phyloP scores from a whole-genome alignment of 495 filamentous ascomycete genomes.

The Wilcoxina mikolae region DNA sequence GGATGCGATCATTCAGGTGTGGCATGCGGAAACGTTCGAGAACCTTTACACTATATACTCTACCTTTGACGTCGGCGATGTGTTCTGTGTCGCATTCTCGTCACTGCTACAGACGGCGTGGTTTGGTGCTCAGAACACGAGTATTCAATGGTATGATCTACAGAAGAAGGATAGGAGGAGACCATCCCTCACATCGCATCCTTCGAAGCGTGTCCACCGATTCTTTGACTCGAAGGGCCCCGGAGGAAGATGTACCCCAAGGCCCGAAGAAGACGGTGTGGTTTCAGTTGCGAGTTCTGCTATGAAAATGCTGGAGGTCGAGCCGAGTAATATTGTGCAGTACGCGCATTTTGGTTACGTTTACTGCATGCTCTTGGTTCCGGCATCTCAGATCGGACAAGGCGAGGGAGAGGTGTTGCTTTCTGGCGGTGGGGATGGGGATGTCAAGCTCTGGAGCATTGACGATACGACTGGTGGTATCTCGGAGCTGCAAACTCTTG shows the following conservation, averaged over 20 bases:
- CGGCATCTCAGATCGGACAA: constrained; percentile 24
- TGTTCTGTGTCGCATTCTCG: constrained; percentile 86
- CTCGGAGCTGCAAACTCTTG: constrained; percentile 48
- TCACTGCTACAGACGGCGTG: constrained; percentile 63
- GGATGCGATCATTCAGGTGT: constrained; percentile 77
- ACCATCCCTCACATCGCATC: constrained; percentile 53
- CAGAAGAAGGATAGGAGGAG: constrained; percentile 32
- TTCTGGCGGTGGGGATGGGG: constrained; percentile 85
- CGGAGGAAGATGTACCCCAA: constrained; percentile 54
- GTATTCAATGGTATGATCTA: constrained; percentile 55
- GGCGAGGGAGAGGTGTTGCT: constrained; percentile 57
- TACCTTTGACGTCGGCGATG: constrained; percentile 85
- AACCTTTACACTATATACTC: constrained; percentile 84
- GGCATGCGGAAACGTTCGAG: constrained; percentile 45
- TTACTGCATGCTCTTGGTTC: constrained; percentile 81
- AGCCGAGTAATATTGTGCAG: constrained; percentile 61
- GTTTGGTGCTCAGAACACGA: constrained; percentile 86
- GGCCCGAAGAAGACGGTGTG: constrained; percentile 31
- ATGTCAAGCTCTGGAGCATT: constrained; percentile 70
- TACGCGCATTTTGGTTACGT: constrained; percentile 93
- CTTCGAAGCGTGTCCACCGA: constrained; percentile 65
- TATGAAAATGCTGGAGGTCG: constrained; percentile 59
- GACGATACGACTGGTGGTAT: constrained; percentile 37
- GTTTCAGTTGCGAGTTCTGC: constrained; percentile 30
- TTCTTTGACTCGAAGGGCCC: constrained; percentile 91